Percentiles rank a stretch among this genome's conserved stretches.
These are phyloP conservation scores for Xylariales sp. DNA, from an alignment of 2,329 filamentous ascomycete species.

Conservation along the genomic window DNA sequence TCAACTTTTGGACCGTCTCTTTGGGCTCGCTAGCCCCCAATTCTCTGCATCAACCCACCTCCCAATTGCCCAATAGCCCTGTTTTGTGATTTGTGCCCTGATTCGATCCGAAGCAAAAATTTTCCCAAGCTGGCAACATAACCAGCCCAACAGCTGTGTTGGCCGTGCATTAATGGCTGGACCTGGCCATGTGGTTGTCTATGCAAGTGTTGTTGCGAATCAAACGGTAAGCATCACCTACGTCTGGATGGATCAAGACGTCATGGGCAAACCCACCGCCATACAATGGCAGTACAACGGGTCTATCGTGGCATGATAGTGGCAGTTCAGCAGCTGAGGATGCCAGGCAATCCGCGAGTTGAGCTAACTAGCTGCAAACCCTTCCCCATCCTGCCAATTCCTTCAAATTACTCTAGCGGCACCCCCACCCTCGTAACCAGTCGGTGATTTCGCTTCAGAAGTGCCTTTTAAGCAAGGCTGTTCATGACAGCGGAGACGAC, in stretches of 20 bases:
- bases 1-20: constrained; percentile 20
- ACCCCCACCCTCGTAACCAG: constrained; percentile 6
- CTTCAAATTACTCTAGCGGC: background rate
- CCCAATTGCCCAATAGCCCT: constrained; percentile 14
- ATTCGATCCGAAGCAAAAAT: constrained; percentile 2
- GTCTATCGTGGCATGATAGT: no score
- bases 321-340: no score
- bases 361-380: no score
- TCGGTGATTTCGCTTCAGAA: constrained; percentile 12
- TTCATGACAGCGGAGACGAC: no score
- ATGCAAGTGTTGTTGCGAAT: background rate
- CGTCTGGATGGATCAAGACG: no score
- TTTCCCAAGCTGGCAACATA: constrained; percentile 3
- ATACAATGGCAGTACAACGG: no score
- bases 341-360: no score
- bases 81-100: constrained; percentile 6
- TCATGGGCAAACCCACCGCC: background rate
- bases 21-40: constrained; percentile 23
- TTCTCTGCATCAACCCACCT: constrained; percentile 8
- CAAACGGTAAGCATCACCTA: no score
- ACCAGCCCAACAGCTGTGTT: constrained; percentile 21
- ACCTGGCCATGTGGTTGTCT: constrained; percentile 16
- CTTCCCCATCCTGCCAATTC: no score
- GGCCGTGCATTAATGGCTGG: constrained; percentile 27
- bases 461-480: no score